Evolutionary conservation across 139 green algal species (phyloP), one percentile per base, ranked within the genome.

Genomic region (Dunaliella primolecta): DNA sequence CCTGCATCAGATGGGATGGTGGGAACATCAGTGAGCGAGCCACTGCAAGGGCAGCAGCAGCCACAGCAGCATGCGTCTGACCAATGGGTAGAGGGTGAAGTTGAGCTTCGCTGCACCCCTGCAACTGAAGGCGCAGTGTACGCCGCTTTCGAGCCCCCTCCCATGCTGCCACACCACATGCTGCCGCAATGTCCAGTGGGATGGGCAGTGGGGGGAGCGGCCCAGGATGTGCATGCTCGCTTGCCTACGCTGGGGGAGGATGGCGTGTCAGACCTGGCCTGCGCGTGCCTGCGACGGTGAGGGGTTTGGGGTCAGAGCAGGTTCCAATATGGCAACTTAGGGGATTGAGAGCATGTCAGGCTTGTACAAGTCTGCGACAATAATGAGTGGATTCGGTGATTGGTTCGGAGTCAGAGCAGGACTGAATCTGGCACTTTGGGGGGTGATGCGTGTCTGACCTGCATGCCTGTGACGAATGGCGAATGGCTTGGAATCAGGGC

Each of bases 71-170:
- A n/a, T n/a, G n/a, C n/a, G n/a, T n/a, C n/a, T n/a, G n/a, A n/a
- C n/a, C n/a, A n/a, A n/a, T n/a, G n/a, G n/a, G n/a, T n/a, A n/a
- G n/a, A n/a, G n/a, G n/a, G n/a, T n/a, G 33, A 36, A 34, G 79
- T 87, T 24, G 36, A 36, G 55, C 86, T 89, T n/a, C 23, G 37
- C 0, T 89, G 86, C 74, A 1, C 71, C 0, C 83, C 83, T 0
- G 78, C 84, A 71, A 82, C 21, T 25, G 86, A 89, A 75, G 83
- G 71, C 0, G 80, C 79, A 1, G 83, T 87, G 80, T 89, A 79
- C 25, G 46, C 76, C 36, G 80, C 76, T 15, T 35, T 89, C 20
- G 79, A 85, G 25, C 72, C 80, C 1, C 72, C 78, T 15, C 46
- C 72, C 3, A 46, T 34, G 29, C 21, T 81, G 46, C 46, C 46